Base-by-base conservation (phyloP, 345 rosid species). In the Limnanthes douglasii region DNA sequence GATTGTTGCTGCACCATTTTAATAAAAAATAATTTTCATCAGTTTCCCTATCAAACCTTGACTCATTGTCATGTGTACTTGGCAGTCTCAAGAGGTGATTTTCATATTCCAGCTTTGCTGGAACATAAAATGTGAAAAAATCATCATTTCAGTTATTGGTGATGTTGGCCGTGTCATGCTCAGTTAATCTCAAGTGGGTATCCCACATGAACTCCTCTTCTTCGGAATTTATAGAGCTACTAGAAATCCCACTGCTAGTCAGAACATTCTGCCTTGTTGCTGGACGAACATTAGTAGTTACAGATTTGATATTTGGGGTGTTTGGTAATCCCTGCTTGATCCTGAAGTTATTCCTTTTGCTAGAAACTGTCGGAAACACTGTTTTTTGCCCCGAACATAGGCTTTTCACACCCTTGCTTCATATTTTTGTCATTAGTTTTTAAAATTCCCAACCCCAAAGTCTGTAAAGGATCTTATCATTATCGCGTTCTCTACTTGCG, bases 181-280 rank as follows among this genome's bases (percentile, higher is more conserved):
- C 78, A 8, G 74, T 53, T 41, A 69, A 48, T 50, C 86, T 68
- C 35, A 92, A 65, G 43, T 72, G 86, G 70, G 73, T 70, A 9
- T 90, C 98, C 98, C 98, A 90, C 75, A 75, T 63, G 56, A 75
- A 90, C 61, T 90, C 95, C 53, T 90, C 96, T 60, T 90, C 96
- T 66, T 84, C 96, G 2, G 93, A 80, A 55, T 80, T 80, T 52
- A 80, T 84, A 95, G 94, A 84, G 79, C 72, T 80, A 49, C 54
- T 56, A 39, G 92, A 59, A 45, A 63, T 53, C 15, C 68, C 62
- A n/a, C n/a, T 62, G 63, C 62, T 70, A 48, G 48, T 53, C 17
- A 39, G 49, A 53, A 45, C 51, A 57, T 45, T 59, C 46, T 60
- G 52, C 53, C 64, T 76, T 11, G 41, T 59, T 49, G 60, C 41